phyloP scores from a whole-genome alignment of 2,329 filamentous ascomycete genomes.

The Beauveria varroae region DNA sequence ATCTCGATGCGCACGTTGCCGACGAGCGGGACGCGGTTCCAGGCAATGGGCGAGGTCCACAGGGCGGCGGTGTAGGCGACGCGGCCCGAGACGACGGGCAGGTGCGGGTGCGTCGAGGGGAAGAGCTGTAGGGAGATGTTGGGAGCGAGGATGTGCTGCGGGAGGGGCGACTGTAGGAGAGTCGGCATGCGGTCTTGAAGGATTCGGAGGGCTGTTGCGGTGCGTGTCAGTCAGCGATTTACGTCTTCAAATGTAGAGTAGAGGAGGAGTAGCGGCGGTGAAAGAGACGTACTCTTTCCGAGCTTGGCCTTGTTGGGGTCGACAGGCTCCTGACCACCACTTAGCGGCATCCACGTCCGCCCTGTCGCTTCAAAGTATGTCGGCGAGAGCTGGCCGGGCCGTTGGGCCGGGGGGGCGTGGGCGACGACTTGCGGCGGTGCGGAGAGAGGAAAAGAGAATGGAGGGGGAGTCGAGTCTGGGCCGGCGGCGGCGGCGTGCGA shows the following conservation, averaged over 20 bases:
- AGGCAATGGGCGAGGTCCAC: conserved; percentile 93
- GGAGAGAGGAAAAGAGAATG: neutral
- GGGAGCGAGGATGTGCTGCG: conserved; percentile 69
- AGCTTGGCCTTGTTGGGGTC: conserved; percentile 56
- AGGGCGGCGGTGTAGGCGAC: conserved; percentile 88
- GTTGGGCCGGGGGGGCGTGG: conserved; percentile 5
- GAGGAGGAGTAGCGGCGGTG: neutral
- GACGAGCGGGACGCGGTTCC: conserved; percentile 85
- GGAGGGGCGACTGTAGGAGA: conserved; percentile 57
- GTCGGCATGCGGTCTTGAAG: conserved; percentile 61
- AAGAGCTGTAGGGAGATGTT: conserved; percentile 65
- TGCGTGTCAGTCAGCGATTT: conserved; percentile 8
- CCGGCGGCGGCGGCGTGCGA: neutral
- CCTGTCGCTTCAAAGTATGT: conserved; percentile 27
- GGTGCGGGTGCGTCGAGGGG: conserved; percentile 72
- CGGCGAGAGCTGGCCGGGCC: conserved; percentile 14
- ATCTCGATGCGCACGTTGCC: conserved; percentile 87
- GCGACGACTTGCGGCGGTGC: conserved; percentile 5
- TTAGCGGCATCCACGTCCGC: conserved; percentile 20
- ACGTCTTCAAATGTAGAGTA: neutral
- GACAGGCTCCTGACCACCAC: conserved; percentile 28
- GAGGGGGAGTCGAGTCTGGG: neutral
- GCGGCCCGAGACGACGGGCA: conserved; percentile 84
- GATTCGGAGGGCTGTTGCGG: conserved; percentile 48
- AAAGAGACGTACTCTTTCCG: conserved; percentile 46